Evolutionary conservation across 2,329 filamentous ascomycete genomes (phyloP), one percentile per base, ranked within the genome.

Genomic region (Pseudogymnoascus pannorum): DNA sequence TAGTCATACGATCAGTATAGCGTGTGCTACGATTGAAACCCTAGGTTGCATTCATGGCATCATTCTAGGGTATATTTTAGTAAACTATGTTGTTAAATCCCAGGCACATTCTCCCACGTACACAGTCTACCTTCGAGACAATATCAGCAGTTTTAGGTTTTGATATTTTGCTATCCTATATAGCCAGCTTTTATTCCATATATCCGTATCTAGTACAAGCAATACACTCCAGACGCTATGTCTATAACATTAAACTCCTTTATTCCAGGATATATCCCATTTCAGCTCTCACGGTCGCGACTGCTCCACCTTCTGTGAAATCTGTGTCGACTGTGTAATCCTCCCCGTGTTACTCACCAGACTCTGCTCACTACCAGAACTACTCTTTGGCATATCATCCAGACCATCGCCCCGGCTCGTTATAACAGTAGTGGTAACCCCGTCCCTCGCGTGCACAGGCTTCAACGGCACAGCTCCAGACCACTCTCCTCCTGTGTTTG

Each of bases 251-350:
- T 12, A 54, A 31, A 54, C 44, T 24, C 44, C 44, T 54, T 5
- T 7, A 9, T 31, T 54, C 44, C 26, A 54, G 44, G 44, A 24
- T 54, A 54, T 54, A 31, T 31, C 9, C n/a, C 14, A 54, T 31
- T 31, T 18, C 26, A 18, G 5, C n/a, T 18, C 44, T 54, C 44
- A 54, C 44, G 5, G 4, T 9, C 44, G 44, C 24, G 44, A 54
- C n/a, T 18, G 29, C 11, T 60, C 59, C 16, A 60, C 59, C 26
- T 44, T 60, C 42, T 48, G 36, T 29, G 59, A 51, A 44, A 60
- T 60, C 29, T 60, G 36, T 29, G 59, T 60, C 42, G 38, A 60
- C 24, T 60, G 59, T 24, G 36, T 44, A 60, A 60, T 60, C 24
- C 42, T 44, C 22, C 40, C 40, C 9, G 18, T 60, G n/a, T 60